Base-by-base conservation (phyloP, 768 basidiomycete species). In the Steccherinum ochraceum region DNA sequence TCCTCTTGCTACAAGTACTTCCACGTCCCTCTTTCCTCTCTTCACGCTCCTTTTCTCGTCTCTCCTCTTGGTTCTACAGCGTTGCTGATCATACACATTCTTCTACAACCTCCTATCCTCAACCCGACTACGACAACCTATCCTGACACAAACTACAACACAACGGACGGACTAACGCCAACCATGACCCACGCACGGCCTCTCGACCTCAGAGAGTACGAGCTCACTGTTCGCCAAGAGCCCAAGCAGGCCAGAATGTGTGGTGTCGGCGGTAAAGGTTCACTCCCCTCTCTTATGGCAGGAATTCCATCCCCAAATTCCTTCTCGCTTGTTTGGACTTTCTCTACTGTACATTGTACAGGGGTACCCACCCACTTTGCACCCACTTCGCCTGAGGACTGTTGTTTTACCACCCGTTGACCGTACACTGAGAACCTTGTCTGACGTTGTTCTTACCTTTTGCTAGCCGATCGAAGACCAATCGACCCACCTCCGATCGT, bases 401-500 rank as follows among this genome's bases (percentile, higher is more conserved):
- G 21, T 24, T 52, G 24, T 18, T 23, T 21, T 35, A 19, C 18
- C 4, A 25, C n/a, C 11, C n/a, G 11, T 11, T 39, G 11, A 39
- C 11, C 11, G 11, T 39, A 11, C 11, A 11, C 35, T n/a, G 35
- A 39, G n/a, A 39, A 11, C n/a, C 21, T 7, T 43, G 7, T 7
- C 41, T 43, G 41, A 43, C 41, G 5, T 10, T 10, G 10, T 43
- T 7, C 41, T 43, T 35, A 5, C 25, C 24, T 39, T 43, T 3
- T n/a, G n/a, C 47, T 70, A 88, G 93, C 91, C 50, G 94, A 95
- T 76, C 80, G 93, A n/a, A 78, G 93, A 30, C 93, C 94, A 2
- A 93, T 97, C 64, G 93, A 97, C 73, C 94, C 94, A 0, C 93
- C 93, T 1, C 93, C 94, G 16, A 93, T 97, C 69, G 84, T 97